A percentile compares a stretch with the other conserved stretches of the same genome.
phyloP scores from a whole-genome alignment of 305 asterid species.

The Solanum aculeatissimum region DNA sequence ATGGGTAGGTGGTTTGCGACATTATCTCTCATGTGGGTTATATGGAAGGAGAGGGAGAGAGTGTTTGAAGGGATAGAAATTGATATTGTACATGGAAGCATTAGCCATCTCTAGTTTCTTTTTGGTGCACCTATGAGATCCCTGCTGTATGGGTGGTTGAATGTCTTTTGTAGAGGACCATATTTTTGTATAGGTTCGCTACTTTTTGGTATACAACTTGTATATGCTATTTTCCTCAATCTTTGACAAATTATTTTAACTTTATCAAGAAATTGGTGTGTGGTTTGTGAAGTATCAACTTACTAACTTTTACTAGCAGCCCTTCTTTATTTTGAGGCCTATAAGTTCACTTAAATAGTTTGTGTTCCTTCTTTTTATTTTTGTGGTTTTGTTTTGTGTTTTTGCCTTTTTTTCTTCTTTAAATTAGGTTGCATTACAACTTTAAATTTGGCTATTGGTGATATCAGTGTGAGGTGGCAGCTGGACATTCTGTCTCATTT shows the following conservation, averaged over 20 bases:
- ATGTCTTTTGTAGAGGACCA: neutral
- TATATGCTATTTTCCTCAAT: neutral
- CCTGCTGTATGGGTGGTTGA: neutral
- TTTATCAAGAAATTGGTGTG: neutral
- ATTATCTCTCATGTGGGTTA: neutral
- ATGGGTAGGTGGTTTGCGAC: neutral
- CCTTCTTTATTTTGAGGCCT: neutral
- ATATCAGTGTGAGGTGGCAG: neutral
- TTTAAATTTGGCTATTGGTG: neutral
- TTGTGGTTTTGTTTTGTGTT: neutral
- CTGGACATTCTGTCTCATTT: neutral
- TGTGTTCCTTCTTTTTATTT: neutral
- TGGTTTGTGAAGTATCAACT: neutral
- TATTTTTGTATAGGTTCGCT: neutral
- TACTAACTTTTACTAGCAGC: neutral
- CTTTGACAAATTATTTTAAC: neutral
- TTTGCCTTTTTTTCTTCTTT: neutral
- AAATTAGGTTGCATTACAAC: neutral
- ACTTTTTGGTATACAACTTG: neutral
- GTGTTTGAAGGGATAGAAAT: neutral
- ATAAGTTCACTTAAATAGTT: neutral
- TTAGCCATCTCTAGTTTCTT: neutral
- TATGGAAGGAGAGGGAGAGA: neutral
- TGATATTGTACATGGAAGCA: neutral
- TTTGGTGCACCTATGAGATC: neutral